Evolutionary conservation across 768 basidiomycete species (phyloP).

Genomic region (Coprinopsis marcescibilis): DNA sequence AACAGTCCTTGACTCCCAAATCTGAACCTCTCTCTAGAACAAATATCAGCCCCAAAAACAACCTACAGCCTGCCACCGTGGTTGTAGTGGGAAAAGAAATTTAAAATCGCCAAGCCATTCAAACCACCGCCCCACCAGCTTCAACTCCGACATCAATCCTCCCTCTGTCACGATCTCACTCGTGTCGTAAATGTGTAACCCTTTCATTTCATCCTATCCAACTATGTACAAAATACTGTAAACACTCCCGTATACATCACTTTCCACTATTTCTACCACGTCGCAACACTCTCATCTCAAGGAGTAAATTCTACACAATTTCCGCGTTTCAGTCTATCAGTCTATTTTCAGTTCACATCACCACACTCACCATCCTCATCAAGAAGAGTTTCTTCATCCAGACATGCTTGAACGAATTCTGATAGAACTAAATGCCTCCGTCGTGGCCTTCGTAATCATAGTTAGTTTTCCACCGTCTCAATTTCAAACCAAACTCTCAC

Average conservation of each 20-base stretch:
- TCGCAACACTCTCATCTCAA: neutral
- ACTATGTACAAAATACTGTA: too few relatives aligned
- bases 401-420: slow-evolving; percentile 70
- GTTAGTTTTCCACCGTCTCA: slow-evolving; percentile 11
- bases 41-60: too few relatives aligned
- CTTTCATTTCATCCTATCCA: neutral
- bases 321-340: neutral
- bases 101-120: neutral
- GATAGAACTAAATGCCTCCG: slow-evolving; percentile 71
- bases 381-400: slow-evolving; percentile 79
- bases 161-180: neutral
- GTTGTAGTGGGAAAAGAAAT: neutral
- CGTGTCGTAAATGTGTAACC: neutral
- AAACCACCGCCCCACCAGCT: neutral
- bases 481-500: slow-evolving; percentile 35
- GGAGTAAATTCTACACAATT: slow-evolving; percentile 22
- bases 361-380: slow-evolving; percentile 72
- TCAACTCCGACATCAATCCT: neutral
- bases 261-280: too few relatives aligned
- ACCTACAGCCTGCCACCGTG: slow-evolving; percentile 10
- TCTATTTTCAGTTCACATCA: neutral
- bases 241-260: too few relatives aligned
- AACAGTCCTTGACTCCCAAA: slow-evolving; percentile 11
- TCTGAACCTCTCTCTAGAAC: too few relatives aligned
- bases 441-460: slow-evolving; percentile 53